Percentiles rank a stretch among this genome's conserved stretches.
phyloP scores from a whole-genome alignment of 2,329 filamentous ascomycete genomes.

The Penicillium griseofulvum region DNA sequence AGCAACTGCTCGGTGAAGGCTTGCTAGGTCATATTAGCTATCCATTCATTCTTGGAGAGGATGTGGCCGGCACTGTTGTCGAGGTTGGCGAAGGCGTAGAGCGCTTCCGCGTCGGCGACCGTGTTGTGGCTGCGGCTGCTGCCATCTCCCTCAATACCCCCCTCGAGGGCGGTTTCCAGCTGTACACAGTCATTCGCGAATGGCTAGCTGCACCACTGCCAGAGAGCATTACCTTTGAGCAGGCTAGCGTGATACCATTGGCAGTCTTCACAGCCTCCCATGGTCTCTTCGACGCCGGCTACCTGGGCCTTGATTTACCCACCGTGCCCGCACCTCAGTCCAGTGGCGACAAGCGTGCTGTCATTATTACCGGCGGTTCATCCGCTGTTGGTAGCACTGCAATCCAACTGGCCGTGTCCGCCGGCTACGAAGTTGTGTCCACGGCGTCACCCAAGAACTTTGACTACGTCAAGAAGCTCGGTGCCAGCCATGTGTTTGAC shows the following conservation, averaged over 20 bases:
- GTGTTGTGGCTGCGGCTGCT: constrained; percentile 7
- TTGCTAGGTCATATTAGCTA: constrained; percentile 2
- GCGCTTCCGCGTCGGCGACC: constrained; percentile 14
- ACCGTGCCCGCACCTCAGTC: constrained; percentile 17
- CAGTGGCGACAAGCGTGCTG: constrained; percentile 5
- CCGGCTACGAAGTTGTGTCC: constrained; percentile 43
- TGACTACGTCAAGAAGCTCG: constrained; percentile 45
- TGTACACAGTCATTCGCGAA: constrained; percentile 23
- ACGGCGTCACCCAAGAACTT: constrained; percentile 45
- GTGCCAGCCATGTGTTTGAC: constrained; percentile 47
- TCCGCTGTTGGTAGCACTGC: constrained; percentile 47
- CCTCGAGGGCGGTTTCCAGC: constrained; percentile 24
- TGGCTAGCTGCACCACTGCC: constrained; percentile 27
- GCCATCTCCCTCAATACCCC: background rate
- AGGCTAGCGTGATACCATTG: constrained; percentile 37
- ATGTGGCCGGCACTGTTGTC: constrained; percentile 44
- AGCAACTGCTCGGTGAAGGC: background rate
- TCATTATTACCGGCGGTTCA: constrained; percentile 55
- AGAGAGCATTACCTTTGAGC: constrained; percentile 25
- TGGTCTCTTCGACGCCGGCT: constrained; percentile 29
- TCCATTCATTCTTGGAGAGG: constrained; percentile 41
- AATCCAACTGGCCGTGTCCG: constrained; percentile 44
- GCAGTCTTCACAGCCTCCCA: constrained; percentile 32
- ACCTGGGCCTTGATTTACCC: constrained; percentile 9
- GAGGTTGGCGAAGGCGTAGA: constrained; percentile 2